Evolutionary conservation across 2,329 filamentous ascomycete species (phyloP).

Genomic region (Nigrospora oryzae): DNA sequence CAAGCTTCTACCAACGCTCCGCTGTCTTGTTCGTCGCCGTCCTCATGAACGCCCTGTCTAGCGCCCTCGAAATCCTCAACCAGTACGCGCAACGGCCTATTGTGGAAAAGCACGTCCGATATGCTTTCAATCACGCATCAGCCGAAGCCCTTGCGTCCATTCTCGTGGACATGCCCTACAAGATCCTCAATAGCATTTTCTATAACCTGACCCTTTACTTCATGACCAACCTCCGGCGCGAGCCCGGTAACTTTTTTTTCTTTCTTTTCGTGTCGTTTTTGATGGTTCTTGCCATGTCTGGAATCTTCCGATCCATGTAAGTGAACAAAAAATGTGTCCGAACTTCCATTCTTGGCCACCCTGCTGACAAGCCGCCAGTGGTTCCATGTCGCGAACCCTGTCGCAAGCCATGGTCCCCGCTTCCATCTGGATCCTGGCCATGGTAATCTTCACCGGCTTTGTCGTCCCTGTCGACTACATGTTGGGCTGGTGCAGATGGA

Average conservation of each 20-base stretch:
- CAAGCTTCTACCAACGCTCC: conserved; percentile 44
- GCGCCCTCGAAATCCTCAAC: conserved; percentile 44
- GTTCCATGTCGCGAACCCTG: conserved; percentile 58
- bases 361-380: conserved; percentile 17
- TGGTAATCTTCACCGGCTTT: conserved; percentile 56
- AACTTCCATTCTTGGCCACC: too few relatives aligned
- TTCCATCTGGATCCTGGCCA: conserved; percentile 46
- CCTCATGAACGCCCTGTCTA: conserved; percentile 48
- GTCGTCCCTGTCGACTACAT: conserved; percentile 44
- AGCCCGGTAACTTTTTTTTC: conserved; percentile 64
- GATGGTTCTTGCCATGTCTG: conserved; percentile 64
- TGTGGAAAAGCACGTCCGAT: conserved; percentile 35
- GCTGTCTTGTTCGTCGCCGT: conserved; percentile 53
- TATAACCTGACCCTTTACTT: conserved; percentile 55
- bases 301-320: conserved; percentile 62
- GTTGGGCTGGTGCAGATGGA: conserved; percentile 69
- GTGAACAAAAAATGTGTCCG: too few relatives aligned
- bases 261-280: conserved; percentile 65
- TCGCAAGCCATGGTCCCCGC: conserved; percentile 47
- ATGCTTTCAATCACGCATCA: conserved; percentile 19
- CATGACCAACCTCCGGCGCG: conserved; percentile 41
- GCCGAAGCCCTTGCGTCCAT: conserved; percentile 10
- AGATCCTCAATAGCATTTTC: conserved; percentile 36
- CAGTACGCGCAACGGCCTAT: conserved; percentile 36
- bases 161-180: conserved; percentile 29